These are phyloP conservation scores for Lactifluus subvellereus DNA, from an alignment of 768 basidiomycete genomes.

Conservation along the genomic window DNA sequence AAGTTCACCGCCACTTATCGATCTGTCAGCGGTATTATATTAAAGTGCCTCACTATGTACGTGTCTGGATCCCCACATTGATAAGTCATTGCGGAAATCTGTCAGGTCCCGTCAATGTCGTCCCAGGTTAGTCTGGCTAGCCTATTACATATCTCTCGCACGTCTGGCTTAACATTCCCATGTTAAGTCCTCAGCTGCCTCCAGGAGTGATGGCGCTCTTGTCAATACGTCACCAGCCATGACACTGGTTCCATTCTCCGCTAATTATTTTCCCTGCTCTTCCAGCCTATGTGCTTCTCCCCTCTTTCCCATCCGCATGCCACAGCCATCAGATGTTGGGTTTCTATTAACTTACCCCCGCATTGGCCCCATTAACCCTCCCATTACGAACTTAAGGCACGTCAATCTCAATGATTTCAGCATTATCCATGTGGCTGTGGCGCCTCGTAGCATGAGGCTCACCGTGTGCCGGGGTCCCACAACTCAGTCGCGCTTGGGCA, in stretches of 20 bases:
- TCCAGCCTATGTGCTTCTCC: not conserved
- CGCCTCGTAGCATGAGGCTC: slow-evolving; percentile 8
- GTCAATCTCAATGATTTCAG: not conserved
- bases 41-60: slow-evolving; percentile 2
- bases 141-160: no score
- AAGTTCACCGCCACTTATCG: slow-evolving; percentile 2
- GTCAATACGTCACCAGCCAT: slow-evolving; percentile 1
- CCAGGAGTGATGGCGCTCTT: not conserved
- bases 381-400: not conserved
- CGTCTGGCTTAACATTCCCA: slow-evolving; percentile 2
- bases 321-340: slow-evolving; percentile 7
- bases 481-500: not conserved
- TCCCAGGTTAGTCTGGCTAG: not conserved
- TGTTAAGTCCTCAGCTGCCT: not conserved
- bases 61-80: slow-evolving; percentile 4
- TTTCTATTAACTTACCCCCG: slow-evolving; percentile 7
- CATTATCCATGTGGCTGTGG: not conserved
- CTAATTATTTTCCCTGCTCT: not conserved
- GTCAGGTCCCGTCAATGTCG: slow-evolving; percentile 8
- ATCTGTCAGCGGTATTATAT: slow-evolving; percentile 7
- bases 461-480: not conserved
- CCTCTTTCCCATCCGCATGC: not conserved
- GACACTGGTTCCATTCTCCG: slow-evolving; percentile 7
- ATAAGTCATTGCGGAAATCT: not conserved
- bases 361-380: slow-evolving; percentile 7